These are phyloP conservation scores for Coniferiporia weirii DNA, from an alignment of 1,284 basidiomycete genomes.

Conservation along the genomic window DNA sequence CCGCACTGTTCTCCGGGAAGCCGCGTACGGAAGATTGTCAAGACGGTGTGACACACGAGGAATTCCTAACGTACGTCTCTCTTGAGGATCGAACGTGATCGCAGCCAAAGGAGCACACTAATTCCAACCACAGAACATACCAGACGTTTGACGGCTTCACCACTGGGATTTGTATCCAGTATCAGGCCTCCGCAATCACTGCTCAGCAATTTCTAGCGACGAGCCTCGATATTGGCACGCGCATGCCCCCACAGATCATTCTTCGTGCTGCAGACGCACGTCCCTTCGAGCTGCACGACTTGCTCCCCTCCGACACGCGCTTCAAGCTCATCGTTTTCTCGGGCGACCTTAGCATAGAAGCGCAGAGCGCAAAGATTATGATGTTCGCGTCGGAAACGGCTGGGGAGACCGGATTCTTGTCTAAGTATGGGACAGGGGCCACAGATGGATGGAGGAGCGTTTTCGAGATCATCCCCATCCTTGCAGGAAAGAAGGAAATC, in stretches of 20 bases:
- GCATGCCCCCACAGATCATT: slow-evolving; percentile 54
- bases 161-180: slow-evolving; percentile 63
- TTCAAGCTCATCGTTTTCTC: slow-evolving; percentile 71
- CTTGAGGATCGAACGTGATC: neutral
- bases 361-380: slow-evolving; percentile 36
- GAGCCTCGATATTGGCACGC: slow-evolving; percentile 51
- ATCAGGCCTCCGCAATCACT: slow-evolving; percentile 48
- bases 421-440: slow-evolving; percentile 27
- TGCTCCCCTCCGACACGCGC: slow-evolving; percentile 62
- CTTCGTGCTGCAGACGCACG: slow-evolving; percentile 62
- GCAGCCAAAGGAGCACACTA: neutral
- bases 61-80: slow-evolving; percentile 53
- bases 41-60: slow-evolving; percentile 61
- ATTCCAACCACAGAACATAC: slow-evolving; percentile 40
- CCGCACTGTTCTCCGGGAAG: slow-evolving; percentile 73
- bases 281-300: slow-evolving; percentile 63
- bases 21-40: slow-evolving; percentile 50
- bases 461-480: slow-evolving; percentile 55
- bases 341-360: slow-evolving; percentile 41
- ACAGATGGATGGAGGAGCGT: slow-evolving; percentile 23
- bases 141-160: slow-evolving; percentile 54
- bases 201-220: slow-evolving; percentile 41
- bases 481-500: slow-evolving; percentile 40
- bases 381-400: slow-evolving; percentile 42
- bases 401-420: slow-evolving; percentile 35